phyloP scores from a whole-genome alignment of 2,329 filamentous ascomycete species.

The Colletotrichum zoysiae region DNA sequence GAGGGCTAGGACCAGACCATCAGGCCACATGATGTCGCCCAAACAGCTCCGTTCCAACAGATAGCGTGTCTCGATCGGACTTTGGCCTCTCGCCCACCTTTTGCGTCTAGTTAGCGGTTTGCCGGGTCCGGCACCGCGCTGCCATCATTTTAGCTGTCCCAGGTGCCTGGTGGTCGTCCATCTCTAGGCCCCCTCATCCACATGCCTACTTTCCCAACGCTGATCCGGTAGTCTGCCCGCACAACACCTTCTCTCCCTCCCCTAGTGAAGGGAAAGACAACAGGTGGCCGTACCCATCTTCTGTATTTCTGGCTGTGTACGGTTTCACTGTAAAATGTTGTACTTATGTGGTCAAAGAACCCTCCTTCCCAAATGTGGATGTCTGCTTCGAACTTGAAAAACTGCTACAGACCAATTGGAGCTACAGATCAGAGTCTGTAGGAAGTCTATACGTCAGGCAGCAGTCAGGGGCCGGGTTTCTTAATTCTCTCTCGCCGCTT shows the following conservation, averaged over 20 bases:
- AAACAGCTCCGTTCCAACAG: conserved; percentile 18
- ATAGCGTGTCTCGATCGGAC: conserved; percentile 14
- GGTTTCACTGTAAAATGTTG: background rate
- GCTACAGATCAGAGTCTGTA: conserved; percentile 5
- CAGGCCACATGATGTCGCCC: conserved; percentile 18
- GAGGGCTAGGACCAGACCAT: conserved; percentile 18
- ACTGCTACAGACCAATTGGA: background rate
- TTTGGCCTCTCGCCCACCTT: conserved; percentile 4
- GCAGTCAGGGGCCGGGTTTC: background rate
- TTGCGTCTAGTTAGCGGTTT: background rate
- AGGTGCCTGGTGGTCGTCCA: conserved; percentile 18
- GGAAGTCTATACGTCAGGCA: conserved; percentile 13
- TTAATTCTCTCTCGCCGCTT: background rate
- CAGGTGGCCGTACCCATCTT: background rate
- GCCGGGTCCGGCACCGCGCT: conserved; percentile 11
- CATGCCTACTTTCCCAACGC: conserved; percentile 5
- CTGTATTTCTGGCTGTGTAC: background rate
- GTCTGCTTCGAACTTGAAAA: background rate
- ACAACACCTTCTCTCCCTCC: background rate
- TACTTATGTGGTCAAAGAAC: background rate
- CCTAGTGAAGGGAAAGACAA: background rate
- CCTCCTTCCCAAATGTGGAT: background rate
- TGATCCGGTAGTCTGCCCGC: background rate
- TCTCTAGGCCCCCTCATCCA: background rate
- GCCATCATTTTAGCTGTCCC: conserved; percentile 4